Percentiles rank a stretch among this genome's conserved stretches.
Conservation (phyloP, 441 rosid species). For the Pelargonium cotyledonis region DNA sequence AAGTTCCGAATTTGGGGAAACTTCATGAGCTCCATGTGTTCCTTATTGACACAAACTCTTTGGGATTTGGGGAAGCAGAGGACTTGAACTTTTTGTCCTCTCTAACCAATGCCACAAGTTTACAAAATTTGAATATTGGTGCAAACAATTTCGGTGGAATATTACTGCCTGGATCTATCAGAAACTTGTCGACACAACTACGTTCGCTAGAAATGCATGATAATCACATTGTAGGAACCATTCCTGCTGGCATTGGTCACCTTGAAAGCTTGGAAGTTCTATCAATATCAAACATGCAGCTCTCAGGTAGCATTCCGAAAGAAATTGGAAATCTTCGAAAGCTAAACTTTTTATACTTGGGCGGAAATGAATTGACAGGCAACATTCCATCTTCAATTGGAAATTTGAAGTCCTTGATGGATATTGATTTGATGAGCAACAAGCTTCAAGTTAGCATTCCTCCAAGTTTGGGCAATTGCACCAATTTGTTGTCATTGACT, state of each 20-base stretch:
- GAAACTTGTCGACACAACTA: constrained; percentile 17
- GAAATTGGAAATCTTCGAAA: too few species aligned
- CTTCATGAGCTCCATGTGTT: not conserved
- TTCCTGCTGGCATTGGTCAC: constrained; percentile 9
- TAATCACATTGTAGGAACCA: constrained; percentile 11
- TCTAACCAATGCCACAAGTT: constrained; percentile 15
- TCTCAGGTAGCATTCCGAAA: too few species aligned
- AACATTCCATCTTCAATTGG: constrained; percentile 5
- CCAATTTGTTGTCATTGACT: not conserved
- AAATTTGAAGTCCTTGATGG: not conserved
- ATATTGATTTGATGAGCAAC: not conserved
- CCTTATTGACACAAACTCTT: not conserved
- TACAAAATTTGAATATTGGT: not conserved
- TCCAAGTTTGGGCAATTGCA: constrained; percentile 12
- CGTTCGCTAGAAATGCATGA: not conserved
- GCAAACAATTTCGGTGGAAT: constrained; percentile 14
- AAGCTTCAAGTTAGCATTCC: constrained; percentile 9
- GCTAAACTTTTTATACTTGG: not conserved
- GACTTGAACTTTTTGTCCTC: constrained; percentile 22
- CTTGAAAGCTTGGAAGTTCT: not conserved
- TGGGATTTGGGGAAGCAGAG: constrained; percentile 17
- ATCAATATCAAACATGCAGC: too few species aligned
- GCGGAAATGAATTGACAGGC: constrained; percentile 7
- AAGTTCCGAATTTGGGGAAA: not conserved
- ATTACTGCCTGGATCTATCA: constrained; percentile 17